Percentiles rank a stretch among this genome's conserved stretches.
Evolutionary conservation across 129 eudicot genomes (phyloP).

Genomic region (Lactuca saligna): DNA sequence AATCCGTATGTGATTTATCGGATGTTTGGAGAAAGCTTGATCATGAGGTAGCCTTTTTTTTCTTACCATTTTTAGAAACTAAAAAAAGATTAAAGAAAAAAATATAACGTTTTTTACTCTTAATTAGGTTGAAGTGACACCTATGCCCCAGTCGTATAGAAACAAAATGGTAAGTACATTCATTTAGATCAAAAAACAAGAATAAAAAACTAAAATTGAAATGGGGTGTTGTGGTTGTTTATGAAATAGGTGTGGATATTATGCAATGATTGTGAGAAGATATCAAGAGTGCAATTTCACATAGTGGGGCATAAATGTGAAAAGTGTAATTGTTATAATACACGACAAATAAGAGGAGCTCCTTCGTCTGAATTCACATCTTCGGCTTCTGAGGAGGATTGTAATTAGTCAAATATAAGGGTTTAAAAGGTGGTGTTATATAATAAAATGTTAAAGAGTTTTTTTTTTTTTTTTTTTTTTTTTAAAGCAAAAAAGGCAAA

Average conservation of each 20-base stretch:
- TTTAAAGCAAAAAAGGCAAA: not conserved
- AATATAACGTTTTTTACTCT: slow-evolving; percentile 1
- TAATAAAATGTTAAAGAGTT: slow-evolving; percentile 2
- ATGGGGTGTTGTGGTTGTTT: slow-evolving; percentile 10
- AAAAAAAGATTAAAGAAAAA: not conserved
- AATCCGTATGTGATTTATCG: slow-evolving; percentile 68
- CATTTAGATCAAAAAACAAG: not conserved
- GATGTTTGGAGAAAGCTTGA: slow-evolving; percentile 61
- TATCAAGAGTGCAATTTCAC: slow-evolving; percentile 63
- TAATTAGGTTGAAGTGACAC: slow-evolving; percentile 52
- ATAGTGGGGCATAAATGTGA: slow-evolving; percentile 61
- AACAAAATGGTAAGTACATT: slow-evolving; percentile 51
- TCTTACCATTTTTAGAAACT: not conserved
- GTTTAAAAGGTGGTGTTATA: not conserved
- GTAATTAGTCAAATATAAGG: slow-evolving; percentile 18
- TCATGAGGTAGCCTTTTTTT: slow-evolving; percentile 37
- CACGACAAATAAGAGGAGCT: slow-evolving; percentile 49
- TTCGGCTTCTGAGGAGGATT: slow-evolving; percentile 27
- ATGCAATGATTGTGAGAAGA: slow-evolving; percentile 66
- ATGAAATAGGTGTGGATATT: slow-evolving; percentile 60
- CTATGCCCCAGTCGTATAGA: slow-evolving; percentile 51
- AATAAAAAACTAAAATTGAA: not conserved
- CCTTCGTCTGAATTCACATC: slow-evolving; percentile 36
- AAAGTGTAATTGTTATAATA: slow-evolving; percentile 58
- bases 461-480: too few species aligned